These are phyloP conservation scores for Nakazawaea wickerhamii DNA, from an alignment of 805 yeast genomes.

Conservation along the genomic window DNA sequence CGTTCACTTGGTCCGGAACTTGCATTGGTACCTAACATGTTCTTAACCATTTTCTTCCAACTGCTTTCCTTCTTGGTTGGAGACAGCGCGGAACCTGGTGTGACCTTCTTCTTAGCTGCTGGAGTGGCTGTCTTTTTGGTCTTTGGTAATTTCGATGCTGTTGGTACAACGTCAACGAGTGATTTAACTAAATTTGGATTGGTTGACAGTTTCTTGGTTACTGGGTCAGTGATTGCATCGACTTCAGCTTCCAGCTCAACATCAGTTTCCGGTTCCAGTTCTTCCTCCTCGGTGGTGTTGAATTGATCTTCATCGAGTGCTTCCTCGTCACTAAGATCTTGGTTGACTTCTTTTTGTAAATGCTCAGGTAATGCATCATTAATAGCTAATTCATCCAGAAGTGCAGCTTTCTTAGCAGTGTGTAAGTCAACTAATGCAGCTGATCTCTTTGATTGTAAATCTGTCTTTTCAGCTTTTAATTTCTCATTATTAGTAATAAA, in stretches of 20 bases:
- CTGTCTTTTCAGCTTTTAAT: slow-evolving; percentile 38
- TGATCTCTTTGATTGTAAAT: slow-evolving; percentile 35
- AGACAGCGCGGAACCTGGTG: neutral
- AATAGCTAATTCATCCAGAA: slow-evolving; percentile 39
- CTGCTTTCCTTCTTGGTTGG: slow-evolving; percentile 1
- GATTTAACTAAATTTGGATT: neutral
- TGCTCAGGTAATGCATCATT: slow-evolving; percentile 49
- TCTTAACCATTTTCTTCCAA: slow-evolving; percentile 10
- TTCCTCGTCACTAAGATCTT: slow-evolving; percentile 22
- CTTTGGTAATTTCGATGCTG: neutral
- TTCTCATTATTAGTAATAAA: slow-evolving; percentile 27
- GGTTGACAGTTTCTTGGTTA: slow-evolving; percentile 21
- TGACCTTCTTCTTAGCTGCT: slow-evolving; percentile 1
- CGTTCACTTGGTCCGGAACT: neutral
- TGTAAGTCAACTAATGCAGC: slow-evolving; percentile 31
- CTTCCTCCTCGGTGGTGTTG: slow-evolving; percentile 25
- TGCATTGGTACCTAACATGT: slow-evolving; percentile 1
- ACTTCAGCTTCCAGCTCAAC: slow-evolving; percentile 18
- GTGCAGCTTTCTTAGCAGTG: slow-evolving; percentile 30
- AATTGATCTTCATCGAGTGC: slow-evolving; percentile 24
- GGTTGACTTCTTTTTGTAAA: slow-evolving; percentile 31
- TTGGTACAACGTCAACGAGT: neutral
- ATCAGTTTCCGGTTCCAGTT: slow-evolving; percentile 23
- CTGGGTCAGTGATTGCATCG: slow-evolving; percentile 26
- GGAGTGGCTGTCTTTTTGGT: neutral